These are phyloP conservation scores for Fraxinus xanthoxyloides DNA, from an alignment of 305 asterid species.

Conservation along the genomic window DNA sequence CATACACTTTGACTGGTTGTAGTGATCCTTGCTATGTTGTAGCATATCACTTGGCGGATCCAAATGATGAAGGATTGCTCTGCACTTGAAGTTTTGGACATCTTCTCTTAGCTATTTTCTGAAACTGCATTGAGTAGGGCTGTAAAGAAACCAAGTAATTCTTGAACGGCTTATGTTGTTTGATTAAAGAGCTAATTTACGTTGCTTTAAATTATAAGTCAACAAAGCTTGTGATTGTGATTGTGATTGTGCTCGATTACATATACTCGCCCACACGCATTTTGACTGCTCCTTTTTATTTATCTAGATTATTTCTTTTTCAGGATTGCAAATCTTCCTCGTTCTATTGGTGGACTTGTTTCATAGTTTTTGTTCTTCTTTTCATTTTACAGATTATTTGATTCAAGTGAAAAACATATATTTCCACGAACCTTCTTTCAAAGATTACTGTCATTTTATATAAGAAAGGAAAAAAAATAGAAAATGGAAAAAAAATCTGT, in stretches of 20 bases:
- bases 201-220: not conserved
- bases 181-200: not conserved
- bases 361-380: not conserved
- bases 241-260: not conserved
- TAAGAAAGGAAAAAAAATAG: not conserved
- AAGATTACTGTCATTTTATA: not conserved
- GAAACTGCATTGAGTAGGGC: not conserved
- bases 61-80: conserved; percentile 86
- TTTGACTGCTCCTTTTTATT: not conserved
- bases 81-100: conserved; percentile 76
- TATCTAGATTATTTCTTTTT: not conserved
- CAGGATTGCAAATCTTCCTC: not conserved
- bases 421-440: not conserved
- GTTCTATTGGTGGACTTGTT: not conserved
- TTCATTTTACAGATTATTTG: not conserved
- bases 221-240: not conserved
- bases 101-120: conserved; percentile 23
- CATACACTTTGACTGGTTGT: conserved; percentile 81
- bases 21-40: conserved; percentile 97
- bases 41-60: conserved; percentile 89
- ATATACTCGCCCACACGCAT: not conserved
- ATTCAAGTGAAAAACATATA: not conserved
- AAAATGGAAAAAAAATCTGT: not conserved
- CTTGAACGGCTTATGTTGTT: conserved; percentile 3
- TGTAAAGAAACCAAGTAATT: not conserved